These are phyloP conservation scores for Erythrophleum ivorense DNA, from an alignment of 331 rosid species.

Conservation along the genomic window DNA sequence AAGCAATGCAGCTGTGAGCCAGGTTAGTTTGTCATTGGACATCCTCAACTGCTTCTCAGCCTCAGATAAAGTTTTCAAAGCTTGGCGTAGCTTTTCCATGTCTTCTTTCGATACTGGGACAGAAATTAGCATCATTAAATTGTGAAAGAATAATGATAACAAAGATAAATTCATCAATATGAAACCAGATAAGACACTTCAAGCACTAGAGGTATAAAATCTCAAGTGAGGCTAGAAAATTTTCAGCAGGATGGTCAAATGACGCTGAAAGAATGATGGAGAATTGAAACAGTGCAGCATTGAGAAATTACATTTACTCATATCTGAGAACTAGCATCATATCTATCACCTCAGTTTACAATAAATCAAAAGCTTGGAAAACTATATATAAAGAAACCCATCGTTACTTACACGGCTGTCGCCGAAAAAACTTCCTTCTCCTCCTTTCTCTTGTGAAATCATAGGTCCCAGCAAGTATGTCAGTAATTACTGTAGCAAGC, in stretches of 20 bases:
- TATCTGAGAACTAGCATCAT: not conserved
- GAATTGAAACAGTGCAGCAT: conserved; percentile 1
- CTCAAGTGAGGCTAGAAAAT: conserved; percentile 6
- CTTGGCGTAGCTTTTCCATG: conserved; percentile 99
- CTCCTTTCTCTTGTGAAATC: conserved; percentile 77
- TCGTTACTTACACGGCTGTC: conserved; percentile 75
- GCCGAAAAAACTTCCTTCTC: conserved; percentile 89
- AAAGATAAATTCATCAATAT: conserved; percentile 12
- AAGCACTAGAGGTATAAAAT: conserved; percentile 5
- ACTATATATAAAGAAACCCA: not conserved
- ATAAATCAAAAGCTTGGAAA: conserved; percentile 9
- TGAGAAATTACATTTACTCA: conserved; percentile 5
- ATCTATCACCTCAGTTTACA: not conserved
- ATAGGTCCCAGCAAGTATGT: conserved; percentile 95
- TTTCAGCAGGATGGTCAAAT: not conserved
- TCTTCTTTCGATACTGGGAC: conserved; percentile 87
- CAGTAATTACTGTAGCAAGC: conserved; percentile 96
- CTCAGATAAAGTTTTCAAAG: conserved; percentile 93
- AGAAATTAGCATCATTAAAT: conserved; percentile 25
- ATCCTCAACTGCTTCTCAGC: conserved; percentile 96
- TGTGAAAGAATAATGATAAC: conserved; percentile 14
- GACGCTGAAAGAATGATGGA: not conserved
- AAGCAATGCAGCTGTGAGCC: conserved; percentile 98
- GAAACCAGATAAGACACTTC: conserved; percentile 31
- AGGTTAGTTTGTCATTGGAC: conserved; percentile 95